Percentiles rank a stretch among this genome's conserved stretches.
Evolutionary conservation across 2,329 filamentous ascomycete genomes (phyloP).

Genomic region (Sporothrix protearum): DNA sequence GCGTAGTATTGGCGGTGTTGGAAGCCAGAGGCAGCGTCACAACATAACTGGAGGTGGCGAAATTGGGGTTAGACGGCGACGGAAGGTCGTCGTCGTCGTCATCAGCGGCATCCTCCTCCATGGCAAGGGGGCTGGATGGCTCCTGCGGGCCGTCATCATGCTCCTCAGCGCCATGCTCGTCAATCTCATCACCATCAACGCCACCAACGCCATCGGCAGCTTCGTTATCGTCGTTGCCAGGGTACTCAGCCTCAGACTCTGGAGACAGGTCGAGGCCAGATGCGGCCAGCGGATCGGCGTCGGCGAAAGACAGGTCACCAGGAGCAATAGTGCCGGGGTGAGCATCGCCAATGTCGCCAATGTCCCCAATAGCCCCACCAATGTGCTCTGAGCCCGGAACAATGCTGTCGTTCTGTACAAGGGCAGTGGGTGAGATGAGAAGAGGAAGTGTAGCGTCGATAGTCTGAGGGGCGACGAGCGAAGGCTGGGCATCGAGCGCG

Average conservation of each 20-base stretch:
- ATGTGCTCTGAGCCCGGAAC: conserved; percentile 9
- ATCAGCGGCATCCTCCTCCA: background rate
- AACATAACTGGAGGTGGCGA: conserved; percentile 41
- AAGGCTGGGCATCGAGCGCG: background rate
- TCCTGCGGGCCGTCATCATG: background rate
- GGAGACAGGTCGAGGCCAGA: conserved; percentile 17
- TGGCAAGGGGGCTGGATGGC: background rate
- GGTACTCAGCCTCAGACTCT: conserved; percentile 2
- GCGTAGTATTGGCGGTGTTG: conserved; percentile 52
- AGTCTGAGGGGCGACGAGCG: background rate
- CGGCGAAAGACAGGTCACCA: background rate
- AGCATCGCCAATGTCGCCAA: background rate
- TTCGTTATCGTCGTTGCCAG: background rate
- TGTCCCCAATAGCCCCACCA: background rate
- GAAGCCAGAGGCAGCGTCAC: conserved; percentile 57
- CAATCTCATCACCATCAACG: background rate
- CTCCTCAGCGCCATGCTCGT: background rate
- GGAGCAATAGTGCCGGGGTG: conserved; percentile 10
- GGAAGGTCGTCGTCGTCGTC: conserved; percentile 10
- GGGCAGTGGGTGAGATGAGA: background rate
- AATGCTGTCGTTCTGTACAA: background rate
- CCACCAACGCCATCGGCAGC: background rate
- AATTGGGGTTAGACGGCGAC: conserved; percentile 5
- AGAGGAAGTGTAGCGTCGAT: conserved; percentile 2
- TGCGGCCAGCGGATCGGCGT: background rate